phyloP scores from a whole-genome alignment of 306 rosid species.

The Pyrus pyrifolia region DNA sequence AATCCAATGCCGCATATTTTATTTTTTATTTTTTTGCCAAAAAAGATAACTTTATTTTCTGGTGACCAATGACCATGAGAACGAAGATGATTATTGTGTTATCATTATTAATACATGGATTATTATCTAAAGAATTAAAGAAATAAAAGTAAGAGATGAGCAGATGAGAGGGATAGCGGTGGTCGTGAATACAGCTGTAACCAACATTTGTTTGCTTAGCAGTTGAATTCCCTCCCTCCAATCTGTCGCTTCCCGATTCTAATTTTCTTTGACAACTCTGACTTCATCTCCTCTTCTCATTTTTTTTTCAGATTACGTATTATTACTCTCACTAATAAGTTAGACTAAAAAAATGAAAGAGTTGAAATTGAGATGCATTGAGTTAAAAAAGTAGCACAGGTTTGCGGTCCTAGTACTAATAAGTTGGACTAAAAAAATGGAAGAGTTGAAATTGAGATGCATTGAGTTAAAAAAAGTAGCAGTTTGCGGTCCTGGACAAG shows the following conservation, averaged over 20 bases:
- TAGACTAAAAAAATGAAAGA: too few species aligned
- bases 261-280: constrained; percentile 1
- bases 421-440: too few species aligned
- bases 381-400: too few species aligned
- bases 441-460: too few species aligned
- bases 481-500: too few species aligned
- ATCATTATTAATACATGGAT: not conserved
- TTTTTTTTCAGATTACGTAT: not conserved
- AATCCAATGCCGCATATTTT: too few species aligned
- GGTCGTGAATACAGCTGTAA: constrained; percentile 79
- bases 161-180: not conserved
- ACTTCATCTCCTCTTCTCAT: not conserved
- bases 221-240: not conserved
- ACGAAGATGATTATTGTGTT: not conserved
- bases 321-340: not conserved
- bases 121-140: not conserved
- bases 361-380: too few species aligned
- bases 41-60: too few species aligned
- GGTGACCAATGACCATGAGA: too few species aligned
- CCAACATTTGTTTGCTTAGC: constrained; percentile 9
- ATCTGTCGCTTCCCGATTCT: not conserved
- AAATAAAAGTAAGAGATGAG: not conserved
- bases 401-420: too few species aligned
- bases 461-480: too few species aligned
- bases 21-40: too few species aligned